Base-by-base conservation (phyloP, 1,139 yeast species). In the Hemisphaericaspora xylofermentans region DNA sequence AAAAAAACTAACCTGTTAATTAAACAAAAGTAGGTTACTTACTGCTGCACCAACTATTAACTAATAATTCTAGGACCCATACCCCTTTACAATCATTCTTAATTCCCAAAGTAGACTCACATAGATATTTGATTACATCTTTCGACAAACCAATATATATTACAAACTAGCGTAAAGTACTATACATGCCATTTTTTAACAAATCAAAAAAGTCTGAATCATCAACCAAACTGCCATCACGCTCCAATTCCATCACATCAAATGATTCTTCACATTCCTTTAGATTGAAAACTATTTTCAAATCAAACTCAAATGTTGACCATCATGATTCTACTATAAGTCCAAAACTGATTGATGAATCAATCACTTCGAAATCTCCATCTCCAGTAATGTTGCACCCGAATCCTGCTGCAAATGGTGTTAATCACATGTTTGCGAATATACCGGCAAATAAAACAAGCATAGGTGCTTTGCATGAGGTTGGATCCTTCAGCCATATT, bases 191-290 rank as follows among this genome's bases (percentile, higher is more conserved):
- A 9, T 33, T 43, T 22, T 43, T 43, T 12, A 24, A 8, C 33
- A 35, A 33, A 28, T 27, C 38, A 33, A 43, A 35, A 36, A 38
- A 41, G 27, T 35, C 38, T 6, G 33, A 36, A 10, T 13, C 33
- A 12, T 12, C 34, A 1, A 10, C 29, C 6, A 15, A 32, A 12
- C 12, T 34, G 1, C 35, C 33, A 22, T 36, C 35, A 10, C 9
- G 46, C 30, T 25, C 40, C 8, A 38, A 26, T 21, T 43, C 46
- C 5, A 13, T 33, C 13, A 34, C 19, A 16, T 43, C 46, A 15
- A 38, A 22, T 26, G 42, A 43, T 9, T 43, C 45, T 12, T 18
- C 19, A 12, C 28, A 24, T 30, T 38, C 46, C 12, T 13, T 18
- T 7, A 18, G 21, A 31, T 21, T 31, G 21, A 31, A 15, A 15